Conservation (phyloP, 805 yeast species). For the Candida ulmi region DNA sequence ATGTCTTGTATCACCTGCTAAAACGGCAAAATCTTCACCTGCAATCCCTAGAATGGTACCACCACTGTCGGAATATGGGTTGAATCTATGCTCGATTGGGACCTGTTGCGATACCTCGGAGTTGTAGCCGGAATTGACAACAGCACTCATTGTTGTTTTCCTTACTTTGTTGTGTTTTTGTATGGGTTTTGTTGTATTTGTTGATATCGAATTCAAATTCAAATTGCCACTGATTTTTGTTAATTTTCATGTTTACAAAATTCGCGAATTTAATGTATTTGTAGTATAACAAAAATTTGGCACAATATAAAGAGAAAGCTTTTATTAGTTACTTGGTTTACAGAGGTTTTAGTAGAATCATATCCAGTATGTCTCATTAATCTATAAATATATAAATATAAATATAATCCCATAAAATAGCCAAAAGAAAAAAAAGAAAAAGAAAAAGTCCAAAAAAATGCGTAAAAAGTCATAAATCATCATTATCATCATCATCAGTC, state of each 20-base stretch:
- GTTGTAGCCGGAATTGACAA: slow-evolving; percentile 60
- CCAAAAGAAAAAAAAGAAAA: background rate
- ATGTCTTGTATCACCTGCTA: slow-evolving; percentile 98
- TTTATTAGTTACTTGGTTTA: no score
- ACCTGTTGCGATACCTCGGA: slow-evolving; percentile 37
- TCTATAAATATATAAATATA: no score
- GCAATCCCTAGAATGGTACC: slow-evolving; percentile 98
- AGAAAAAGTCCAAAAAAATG: background rate
- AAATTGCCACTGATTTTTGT: background rate
- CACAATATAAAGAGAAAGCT: no score
- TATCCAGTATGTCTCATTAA: background rate
- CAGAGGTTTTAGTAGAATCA: background rate
- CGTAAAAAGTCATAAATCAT: no score
- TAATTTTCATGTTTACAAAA: no score
- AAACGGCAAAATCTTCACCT: slow-evolving; percentile 92
- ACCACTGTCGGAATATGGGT: slow-evolving; percentile 93
- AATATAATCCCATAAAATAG: background rate
- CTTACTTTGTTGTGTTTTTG: background rate
- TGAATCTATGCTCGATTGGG: slow-evolving; percentile 89
- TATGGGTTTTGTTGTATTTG: background rate
- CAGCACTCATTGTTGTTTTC: slow-evolving; percentile 1
- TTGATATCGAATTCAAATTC: background rate
- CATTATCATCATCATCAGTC: no score
- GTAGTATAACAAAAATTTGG: no score
- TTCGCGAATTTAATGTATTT: background rate